Conservation (phyloP, 305 asterid genomes). For the Fraxinus xanthoxyloides region DNA sequence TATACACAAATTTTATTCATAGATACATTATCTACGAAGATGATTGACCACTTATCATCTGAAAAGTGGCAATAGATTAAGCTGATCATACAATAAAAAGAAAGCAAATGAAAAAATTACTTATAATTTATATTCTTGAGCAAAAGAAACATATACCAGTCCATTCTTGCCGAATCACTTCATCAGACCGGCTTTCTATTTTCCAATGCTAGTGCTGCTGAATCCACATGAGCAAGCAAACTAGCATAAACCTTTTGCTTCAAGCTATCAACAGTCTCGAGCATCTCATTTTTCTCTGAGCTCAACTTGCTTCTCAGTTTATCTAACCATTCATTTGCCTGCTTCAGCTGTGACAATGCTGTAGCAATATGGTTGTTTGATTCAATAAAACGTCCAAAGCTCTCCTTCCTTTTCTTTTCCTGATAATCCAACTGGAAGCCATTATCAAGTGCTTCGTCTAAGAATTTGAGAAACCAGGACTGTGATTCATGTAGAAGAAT, state of each 20-base stretch:
- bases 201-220: constrained; percentile 78
- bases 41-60: not conserved
- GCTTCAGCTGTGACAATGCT: constrained; percentile 73
- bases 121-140: constrained; percentile 11
- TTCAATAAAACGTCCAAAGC: constrained; percentile 28
- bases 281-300: constrained; percentile 34
- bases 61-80: not conserved
- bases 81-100: not conserved
- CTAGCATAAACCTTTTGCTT: constrained; percentile 78
- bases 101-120: constrained; percentile 19
- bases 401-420: constrained; percentile 48
- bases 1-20: not conserved
- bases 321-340: constrained; percentile 78
- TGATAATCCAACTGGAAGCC: constrained; percentile 45
- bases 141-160: not conserved
- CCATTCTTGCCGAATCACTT: constrained; percentile 17
- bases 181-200: constrained; percentile 36
- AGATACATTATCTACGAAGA: not conserved
- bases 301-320: constrained; percentile 39
- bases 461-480: constrained; percentile 75
- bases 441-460: constrained; percentile 63
- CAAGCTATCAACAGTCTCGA: constrained; percentile 51
- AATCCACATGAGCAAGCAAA: constrained; percentile 69
- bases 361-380: constrained; percentile 56
- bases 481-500: constrained; percentile 46